Base-by-base conservation (phyloP, 129 eudicot genomes). In the Centrapalus pauciflorus region DNA sequence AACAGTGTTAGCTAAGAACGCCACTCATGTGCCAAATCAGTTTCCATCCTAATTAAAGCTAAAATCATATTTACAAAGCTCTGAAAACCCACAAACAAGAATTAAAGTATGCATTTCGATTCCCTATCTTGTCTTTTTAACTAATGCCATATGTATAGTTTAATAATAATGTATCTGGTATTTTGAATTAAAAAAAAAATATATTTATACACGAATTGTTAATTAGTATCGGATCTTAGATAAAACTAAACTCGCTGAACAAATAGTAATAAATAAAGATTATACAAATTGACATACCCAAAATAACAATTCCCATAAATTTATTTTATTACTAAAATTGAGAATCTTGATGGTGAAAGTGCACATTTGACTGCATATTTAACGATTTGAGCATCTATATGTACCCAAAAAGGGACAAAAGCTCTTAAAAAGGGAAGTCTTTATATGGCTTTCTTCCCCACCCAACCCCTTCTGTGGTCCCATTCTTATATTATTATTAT, bases 271-370 rank as follows among this genome's bases (percentile, higher is more conserved):
- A 30, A 48, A 49, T 10, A 20, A 63, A n/a, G 16, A 7, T 40
- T 16, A 59, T 13, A 32, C 25, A 23, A 55, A 10, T 14, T 34
- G 51, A 50, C 27, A 30, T 12, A 9, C 24, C 55, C 14, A 14
- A 20, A 5, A 72, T 45, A 35, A 61, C 28, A 37, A 32, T 26
- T 40, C 63, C 66, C 46, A 24, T 9, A 24, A n/a, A 20, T 61
- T 60, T 33, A 9, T 27, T 33, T 48, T 46, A 11, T 55, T 9
- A 50, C 28, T 56, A 35, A 56, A 56, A 38, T 48, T 66, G 20
- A 66, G 75, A 69, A 61, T 78, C 78, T 58, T 72, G 77, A 65
- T 65, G 38, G 24, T 66, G 77, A 78, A 72, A 78, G 75, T 60
- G 70, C 56, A 49, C 50, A 68, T 60, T 76, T 76, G 80, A 76